These are phyloP conservation scores for Neophaeococcomyces mojaviensis DNA, from an alignment of 2,329 filamentous ascomycete genomes.

Conservation along the genomic window DNA sequence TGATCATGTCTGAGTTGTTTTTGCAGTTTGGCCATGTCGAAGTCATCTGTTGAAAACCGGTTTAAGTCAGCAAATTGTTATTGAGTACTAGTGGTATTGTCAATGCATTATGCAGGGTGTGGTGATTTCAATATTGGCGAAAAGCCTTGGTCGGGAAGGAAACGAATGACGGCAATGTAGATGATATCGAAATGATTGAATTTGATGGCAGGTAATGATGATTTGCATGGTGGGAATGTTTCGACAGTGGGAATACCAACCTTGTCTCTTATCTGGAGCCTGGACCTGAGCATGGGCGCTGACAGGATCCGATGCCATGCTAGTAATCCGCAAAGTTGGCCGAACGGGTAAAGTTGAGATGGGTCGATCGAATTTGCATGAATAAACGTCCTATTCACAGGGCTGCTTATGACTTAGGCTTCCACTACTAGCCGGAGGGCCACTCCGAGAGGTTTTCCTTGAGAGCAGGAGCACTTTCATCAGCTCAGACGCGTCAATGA, in stretches of 20 bases:
- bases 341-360: neutral
- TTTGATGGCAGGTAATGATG: slow-evolving; percentile 8
- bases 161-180: slow-evolving; percentile 8
- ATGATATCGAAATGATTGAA: slow-evolving; percentile 5
- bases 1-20: slow-evolving; percentile 22
- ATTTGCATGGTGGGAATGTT: neutral
- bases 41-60: slow-evolving; percentile 15
- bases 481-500: too few species aligned
- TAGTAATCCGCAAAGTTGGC: neutral
- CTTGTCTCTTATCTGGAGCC: slow-evolving; percentile 7
- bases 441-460: too few species aligned
- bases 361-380: neutral
- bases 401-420: too few species aligned
- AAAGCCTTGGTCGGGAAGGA: slow-evolving; percentile 3
- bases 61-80: slow-evolving; percentile 2
- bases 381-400: too few species aligned
- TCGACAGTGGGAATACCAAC: slow-evolving; percentile 3
- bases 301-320: slow-evolving; percentile 7
- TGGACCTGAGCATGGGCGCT: neutral
- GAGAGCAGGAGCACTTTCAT: too few species aligned
- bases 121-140: neutral
- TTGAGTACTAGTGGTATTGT: slow-evolving; percentile 10
- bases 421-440: too few species aligned
- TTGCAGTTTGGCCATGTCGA: slow-evolving; percentile 23
- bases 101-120: slow-evolving; percentile 10